Base-by-base conservation (phyloP, 2,329 filamentous ascomycete genomes). In the Leptoxyphium fumago region DNA sequence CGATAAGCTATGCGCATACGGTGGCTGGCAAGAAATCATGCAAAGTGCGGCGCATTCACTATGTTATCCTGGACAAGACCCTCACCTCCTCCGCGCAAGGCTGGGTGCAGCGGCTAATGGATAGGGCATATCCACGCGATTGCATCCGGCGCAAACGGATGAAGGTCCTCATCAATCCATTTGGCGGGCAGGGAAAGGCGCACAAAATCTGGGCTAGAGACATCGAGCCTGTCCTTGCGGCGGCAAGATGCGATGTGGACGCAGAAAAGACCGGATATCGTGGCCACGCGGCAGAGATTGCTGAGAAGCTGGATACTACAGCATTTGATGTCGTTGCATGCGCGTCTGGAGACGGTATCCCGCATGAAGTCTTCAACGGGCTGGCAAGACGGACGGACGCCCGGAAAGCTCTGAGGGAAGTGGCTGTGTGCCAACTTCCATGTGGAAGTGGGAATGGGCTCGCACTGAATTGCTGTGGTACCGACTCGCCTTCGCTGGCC, bases 361-460 rank as follows among this genome's bases (percentile, higher is more conserved):
- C 86, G 0, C 82, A 94, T 60, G 91, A 98, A 63, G 82, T 94
- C 8, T 94, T 95, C 69, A 96, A 98, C 59, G 91, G 91, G 0
- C 67, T 98, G 29, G 87, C 77, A 11, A 81, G 78, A 63, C 79
- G 86, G 34, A 59, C 72, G 4, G 84, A 95, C 63, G 87, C 87
- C 15, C 69, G 72, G 29, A 73, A 73, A 44, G 91, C 89, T 0
- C 66, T 98, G 47, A 67, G 71, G 17, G 83, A 80, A 55, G 66
- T 96, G 11, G 84, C 91, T 1, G 78, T 98, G 2, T 81, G 80
- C 17, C 85, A 94, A 57, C 72, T 98, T 30, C 91, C 91, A 1
- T 94, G 88, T 58, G 91, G 91, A 11, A 91, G 84, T 41, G 91
- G 91, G 5, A 98, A 98, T 61, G 91, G 85, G 17, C 83, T 96